A percentile compares a stretch with the other conserved stretches of the same genome.
Conservation (phyloP, 2,329 filamentous ascomycete species). For the Parastagonospora nodorum region DNA sequence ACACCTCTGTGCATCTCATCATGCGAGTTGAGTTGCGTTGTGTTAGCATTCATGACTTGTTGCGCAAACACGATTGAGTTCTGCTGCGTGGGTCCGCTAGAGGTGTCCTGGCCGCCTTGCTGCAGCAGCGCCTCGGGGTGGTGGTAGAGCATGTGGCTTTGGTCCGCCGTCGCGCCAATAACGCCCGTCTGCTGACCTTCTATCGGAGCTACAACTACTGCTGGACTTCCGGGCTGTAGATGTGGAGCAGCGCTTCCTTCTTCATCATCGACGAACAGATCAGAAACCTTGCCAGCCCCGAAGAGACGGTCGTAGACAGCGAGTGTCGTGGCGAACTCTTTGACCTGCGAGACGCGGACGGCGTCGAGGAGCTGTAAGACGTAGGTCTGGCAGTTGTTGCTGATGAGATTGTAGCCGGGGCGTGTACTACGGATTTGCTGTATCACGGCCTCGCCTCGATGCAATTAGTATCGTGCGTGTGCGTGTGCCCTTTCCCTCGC, state of each 20-base stretch:
- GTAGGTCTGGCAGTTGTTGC: conserved; percentile 66
- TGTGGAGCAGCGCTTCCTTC: conserved; percentile 16
- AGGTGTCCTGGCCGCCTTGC: conserved; percentile 2
- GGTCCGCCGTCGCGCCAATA: conserved; percentile 7
- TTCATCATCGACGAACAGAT: conserved; percentile 54
- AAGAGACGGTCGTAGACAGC: conserved; percentile 59
- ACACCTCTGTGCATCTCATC: conserved; percentile 8
- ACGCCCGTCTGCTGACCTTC: conserved; percentile 12
- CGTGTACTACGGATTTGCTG: conserved; percentile 56
- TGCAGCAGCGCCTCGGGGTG: neutral
- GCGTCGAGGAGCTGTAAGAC: conserved; percentile 59
- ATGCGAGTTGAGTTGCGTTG: conserved; percentile 53
- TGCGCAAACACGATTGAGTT: conserved; percentile 57
- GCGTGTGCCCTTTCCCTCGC: neutral
- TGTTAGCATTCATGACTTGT: conserved; percentile 61
- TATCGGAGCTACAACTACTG: conserved; percentile 3
- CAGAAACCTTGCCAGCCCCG: conserved; percentile 56
- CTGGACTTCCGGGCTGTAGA: conserved; percentile 19
- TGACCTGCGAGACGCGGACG: conserved; percentile 57
- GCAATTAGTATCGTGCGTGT: neutral
- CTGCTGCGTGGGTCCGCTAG: conserved; percentile 27
- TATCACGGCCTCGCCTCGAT: conserved; percentile 58
- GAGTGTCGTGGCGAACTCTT: conserved; percentile 60
- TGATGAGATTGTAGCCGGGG: conserved; percentile 63
- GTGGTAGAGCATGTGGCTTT: neutral